Base-by-base conservation (phyloP, 2,329 filamentous ascomycete genomes). In the Fonsecaea pedrosoi region DNA sequence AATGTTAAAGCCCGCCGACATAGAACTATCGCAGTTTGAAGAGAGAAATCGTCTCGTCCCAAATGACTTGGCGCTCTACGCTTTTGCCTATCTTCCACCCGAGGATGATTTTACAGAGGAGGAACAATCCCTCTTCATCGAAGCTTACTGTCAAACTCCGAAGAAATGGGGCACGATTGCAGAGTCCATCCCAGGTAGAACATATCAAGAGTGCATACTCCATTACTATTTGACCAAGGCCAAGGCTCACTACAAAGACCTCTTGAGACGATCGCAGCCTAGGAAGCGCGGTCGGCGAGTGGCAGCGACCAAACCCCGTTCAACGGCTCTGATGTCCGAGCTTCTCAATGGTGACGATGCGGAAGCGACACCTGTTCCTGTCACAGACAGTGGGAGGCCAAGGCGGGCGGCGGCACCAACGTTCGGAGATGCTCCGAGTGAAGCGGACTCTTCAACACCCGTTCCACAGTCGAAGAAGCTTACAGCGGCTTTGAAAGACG, bases 131-230 rank as follows among this genome's bases (percentile, higher is more conserved):
- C 74, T 75, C 1, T 84, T 84, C 70, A 80, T 79, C 0, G 77
- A 82, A 62, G 80, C 81, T 15, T 84, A 83, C 69, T 80, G 82
- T 76, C 75, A 78, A 4, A 74, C 79, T 62, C 82, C 82, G 2
- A 84, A 84, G 76, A 82, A 81, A 75, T 84, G 82, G 80, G 81
- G 82, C 25, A 82, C 82, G 69, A 84, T 84, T 67, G 82, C 82
- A 2, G 80, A 82, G 59, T 75, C 77, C 30, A 70, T 84, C 32
- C 80, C 81, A 40, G 79, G 78, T 12, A 79, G 82, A 25, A 77
- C 78, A 42, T 84, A 81, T 74, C 78, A 81, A 69, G 78, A 83
- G 62, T 84, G 82, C 67, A 83, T 84, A 58, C 73, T 79, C 60
- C 82, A 84, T 70, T 84, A 84, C 69, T 84, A 84, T 69, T 73